Conservation (phyloP, 495 filamentous ascomycete species). For the Halenospora varia region DNA sequence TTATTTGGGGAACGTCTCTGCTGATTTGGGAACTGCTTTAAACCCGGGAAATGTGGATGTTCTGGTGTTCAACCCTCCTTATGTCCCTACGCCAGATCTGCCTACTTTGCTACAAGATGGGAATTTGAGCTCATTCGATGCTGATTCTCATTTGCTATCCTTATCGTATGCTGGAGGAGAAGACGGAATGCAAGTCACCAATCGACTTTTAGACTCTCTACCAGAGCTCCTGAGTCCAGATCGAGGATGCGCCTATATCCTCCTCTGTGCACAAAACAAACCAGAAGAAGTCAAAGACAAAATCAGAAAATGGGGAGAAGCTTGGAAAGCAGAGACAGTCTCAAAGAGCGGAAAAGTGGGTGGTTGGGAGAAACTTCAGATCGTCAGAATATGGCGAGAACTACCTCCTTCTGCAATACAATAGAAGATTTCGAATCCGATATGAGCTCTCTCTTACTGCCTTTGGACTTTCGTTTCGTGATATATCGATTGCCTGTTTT, state of each 20-base stretch:
- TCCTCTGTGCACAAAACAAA: constrained; percentile 85
- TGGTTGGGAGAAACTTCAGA: constrained; percentile 87
- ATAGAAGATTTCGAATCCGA: neutral
- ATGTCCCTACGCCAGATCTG: constrained; percentile 79
- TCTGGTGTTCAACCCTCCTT: constrained; percentile 93
- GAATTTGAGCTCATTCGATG: constrained; percentile 9
- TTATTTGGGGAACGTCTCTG: constrained; percentile 59
- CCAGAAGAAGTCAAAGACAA: constrained; percentile 69
- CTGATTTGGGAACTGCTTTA: constrained; percentile 61
- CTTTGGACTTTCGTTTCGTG: neutral
- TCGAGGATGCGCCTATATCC: constrained; percentile 78
- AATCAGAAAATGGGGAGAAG: constrained; percentile 49
- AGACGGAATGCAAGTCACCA: constrained; percentile 92
- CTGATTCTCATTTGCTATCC: constrained; percentile 73
- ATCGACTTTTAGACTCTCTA: constrained; percentile 66
- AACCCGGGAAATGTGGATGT: constrained; percentile 62
- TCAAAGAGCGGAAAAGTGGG: constrained; percentile 78
- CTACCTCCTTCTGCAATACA: neutral
- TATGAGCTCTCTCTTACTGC: neutral
- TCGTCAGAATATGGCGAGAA: constrained; percentile 70
- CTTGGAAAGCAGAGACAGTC: constrained; percentile 75
- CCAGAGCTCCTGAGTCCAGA: constrained; percentile 52
- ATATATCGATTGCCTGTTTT: constrained; percentile 11
- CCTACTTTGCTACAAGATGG: constrained; percentile 42
- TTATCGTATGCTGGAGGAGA: constrained; percentile 83